Evolutionary conservation across 495 filamentous ascomycete genomes (phyloP).

Genomic region (Aspergillus avenaceus): DNA sequence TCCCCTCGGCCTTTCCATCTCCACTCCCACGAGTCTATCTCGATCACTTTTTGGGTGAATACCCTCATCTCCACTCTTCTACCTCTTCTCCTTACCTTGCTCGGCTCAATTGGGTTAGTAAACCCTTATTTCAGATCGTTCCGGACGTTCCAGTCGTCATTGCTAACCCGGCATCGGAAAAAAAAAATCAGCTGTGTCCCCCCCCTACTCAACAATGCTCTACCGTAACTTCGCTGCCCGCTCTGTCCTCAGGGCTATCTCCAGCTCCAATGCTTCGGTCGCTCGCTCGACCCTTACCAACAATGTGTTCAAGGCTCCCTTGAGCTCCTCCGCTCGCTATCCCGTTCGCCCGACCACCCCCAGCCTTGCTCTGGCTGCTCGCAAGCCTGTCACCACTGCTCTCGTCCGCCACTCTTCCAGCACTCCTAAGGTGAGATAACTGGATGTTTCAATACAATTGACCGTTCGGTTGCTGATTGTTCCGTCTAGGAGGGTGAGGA

Average conservation of each 20-base stretch:
- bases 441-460: not conserved
- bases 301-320: slow-evolving; percentile 43
- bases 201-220: slow-evolving; percentile 39
- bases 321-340: slow-evolving; percentile 40
- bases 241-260: slow-evolving; percentile 43
- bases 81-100: slow-evolving; percentile 16
- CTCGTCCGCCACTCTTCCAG: slow-evolving; percentile 46
- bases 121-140: slow-evolving; percentile 13
- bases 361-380: slow-evolving; percentile 41
- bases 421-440: slow-evolving; percentile 28
- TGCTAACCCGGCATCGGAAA: slow-evolving; percentile 31
- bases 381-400: slow-evolving; percentile 50
- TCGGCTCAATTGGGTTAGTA: slow-evolving; percentile 37
- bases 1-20: slow-evolving; percentile 27
- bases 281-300: slow-evolving; percentile 35
- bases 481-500: slow-evolving; percentile 28
- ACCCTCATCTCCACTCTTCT: slow-evolving; percentile 34
- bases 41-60: slow-evolving; percentile 32
- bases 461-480: slow-evolving; percentile 24
- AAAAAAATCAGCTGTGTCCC: slow-evolving; percentile 39
- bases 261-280: slow-evolving; percentile 47
- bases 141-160: slow-evolving; percentile 32
- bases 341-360: slow-evolving; percentile 31
- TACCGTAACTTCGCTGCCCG: slow-evolving; percentile 44
- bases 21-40: slow-evolving; percentile 28